phyloP scores from a whole-genome alignment of 75 land plant species.

The Larix kaempferi region DNA sequence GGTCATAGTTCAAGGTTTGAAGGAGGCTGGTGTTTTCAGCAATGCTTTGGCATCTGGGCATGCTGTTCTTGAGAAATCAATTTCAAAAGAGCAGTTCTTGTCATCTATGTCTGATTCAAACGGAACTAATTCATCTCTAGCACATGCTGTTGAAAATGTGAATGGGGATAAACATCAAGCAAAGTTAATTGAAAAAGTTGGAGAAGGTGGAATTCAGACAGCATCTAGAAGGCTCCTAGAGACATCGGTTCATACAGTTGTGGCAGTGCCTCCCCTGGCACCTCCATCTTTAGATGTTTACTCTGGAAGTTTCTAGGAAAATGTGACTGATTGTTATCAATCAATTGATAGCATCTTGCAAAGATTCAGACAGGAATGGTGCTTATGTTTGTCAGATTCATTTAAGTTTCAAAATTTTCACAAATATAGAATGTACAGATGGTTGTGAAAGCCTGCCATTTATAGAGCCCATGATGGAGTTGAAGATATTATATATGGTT shows the following conservation, averaged over 20 bases:
- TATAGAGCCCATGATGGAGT: neutral
- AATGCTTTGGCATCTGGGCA: slow-evolving; percentile 32
- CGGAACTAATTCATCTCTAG: slow-evolving; percentile 6
- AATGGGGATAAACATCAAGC: slow-evolving; percentile 3
- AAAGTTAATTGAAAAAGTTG: neutral
- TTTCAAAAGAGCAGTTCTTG: slow-evolving; percentile 20
- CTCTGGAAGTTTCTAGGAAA: neutral
- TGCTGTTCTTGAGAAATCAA: slow-evolving; percentile 20
- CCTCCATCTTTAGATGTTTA: slow-evolving; percentile 33
- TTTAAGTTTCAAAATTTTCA: neutral
- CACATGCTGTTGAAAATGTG: neutral
- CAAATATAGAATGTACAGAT: neutral
- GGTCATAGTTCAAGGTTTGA: slow-evolving; percentile 45
- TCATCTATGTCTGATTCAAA: slow-evolving; percentile 7
- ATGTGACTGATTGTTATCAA: neutral
- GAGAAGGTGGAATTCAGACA: neutral
- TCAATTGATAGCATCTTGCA: neutral
- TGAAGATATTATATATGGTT: slow-evolving; percentile 2
- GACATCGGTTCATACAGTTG: neutral
- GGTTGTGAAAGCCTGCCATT: neutral
- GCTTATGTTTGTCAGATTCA: neutral
- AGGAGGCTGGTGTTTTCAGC: slow-evolving; percentile 35
- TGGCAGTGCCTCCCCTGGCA: slow-evolving; percentile 44
- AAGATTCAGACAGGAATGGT: neutral
- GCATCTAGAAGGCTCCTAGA: slow-evolving; percentile 2